phyloP scores from a whole-genome alignment of 306 rosid species.

The Castanea crenata region DNA sequence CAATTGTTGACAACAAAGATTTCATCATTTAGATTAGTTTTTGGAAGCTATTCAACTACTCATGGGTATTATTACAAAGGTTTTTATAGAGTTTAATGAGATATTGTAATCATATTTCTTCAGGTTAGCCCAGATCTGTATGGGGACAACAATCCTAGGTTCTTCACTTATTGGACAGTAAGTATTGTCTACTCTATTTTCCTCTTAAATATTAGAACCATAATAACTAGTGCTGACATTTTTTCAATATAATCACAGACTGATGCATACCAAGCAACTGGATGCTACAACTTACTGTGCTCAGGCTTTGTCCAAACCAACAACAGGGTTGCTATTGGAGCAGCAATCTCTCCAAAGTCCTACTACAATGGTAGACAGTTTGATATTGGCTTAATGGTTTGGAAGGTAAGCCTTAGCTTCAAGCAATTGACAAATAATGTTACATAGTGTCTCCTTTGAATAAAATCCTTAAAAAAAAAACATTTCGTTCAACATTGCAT shows the following conservation, averaged over 20 bases:
- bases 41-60: neutral
- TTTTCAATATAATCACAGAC: slow-evolving; percentile 43
- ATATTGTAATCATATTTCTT: neutral
- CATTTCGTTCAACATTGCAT: slow-evolving; percentile 5
- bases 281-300: slow-evolving; percentile 95
- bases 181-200: slow-evolving; percentile 28
- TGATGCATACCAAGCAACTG: slow-evolving; percentile 97
- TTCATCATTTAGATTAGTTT: neutral
- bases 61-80: neutral
- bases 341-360: slow-evolving; percentile 96
- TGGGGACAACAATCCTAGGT: slow-evolving; percentile 92
- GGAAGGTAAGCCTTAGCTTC: slow-evolving; percentile 64
- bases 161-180: slow-evolving; percentile 99
- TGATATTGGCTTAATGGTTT: slow-evolving; percentile 93
- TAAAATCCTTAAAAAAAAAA: slow-evolving; percentile 15
- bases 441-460: neutral
- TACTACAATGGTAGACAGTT: slow-evolving; percentile 73
- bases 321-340: slow-evolving; percentile 92
- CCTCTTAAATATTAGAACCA: neutral
- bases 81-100: neutral
- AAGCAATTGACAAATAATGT: slow-evolving; percentile 2
- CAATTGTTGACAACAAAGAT: neutral
- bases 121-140: slow-evolving; percentile 98
- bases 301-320: slow-evolving; percentile 97
- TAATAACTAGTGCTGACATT: neutral